Conservation (phyloP, 345 rosid genomes). For the Corchorus capsularis region DNA sequence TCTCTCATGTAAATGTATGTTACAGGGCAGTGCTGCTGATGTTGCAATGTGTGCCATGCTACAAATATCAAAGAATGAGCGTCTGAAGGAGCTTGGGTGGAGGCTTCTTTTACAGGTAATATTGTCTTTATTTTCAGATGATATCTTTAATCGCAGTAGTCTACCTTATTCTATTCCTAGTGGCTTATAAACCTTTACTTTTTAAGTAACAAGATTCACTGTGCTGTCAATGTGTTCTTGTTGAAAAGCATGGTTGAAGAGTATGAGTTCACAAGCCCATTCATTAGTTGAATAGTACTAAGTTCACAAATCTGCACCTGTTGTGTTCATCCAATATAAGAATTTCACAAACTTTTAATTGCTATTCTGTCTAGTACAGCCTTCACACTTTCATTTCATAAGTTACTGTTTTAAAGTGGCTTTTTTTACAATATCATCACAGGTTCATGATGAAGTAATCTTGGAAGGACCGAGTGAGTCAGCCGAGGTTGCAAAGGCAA, state of each 20-base stretch:
- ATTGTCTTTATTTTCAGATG: background rate
- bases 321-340: background rate
- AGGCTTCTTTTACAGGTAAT: constrained; percentile 84
- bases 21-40: constrained; percentile 98
- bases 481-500: constrained; percentile 76
- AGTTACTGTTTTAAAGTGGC: background rate
- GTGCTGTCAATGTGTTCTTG: background rate
- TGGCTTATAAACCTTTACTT: background rate
- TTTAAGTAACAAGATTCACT: background rate
- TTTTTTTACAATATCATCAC: constrained; percentile 13
- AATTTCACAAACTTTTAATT: background rate
- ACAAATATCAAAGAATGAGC: constrained; percentile 62
- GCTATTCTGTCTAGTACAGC: background rate
- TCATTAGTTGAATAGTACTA: background rate
- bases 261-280: too few species aligned
- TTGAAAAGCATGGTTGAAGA: background rate
- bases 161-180: background rate
- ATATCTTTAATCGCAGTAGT: background rate
- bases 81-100: constrained; percentile 82
- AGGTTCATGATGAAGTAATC: constrained; percentile 98
- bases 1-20: constrained; percentile 7
- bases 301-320: background rate
- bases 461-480: constrained; percentile 94
- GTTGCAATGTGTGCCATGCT: constrained; percentile 98
- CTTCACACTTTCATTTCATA: background rate